phyloP scores from a whole-genome alignment of 306 rosid species.

The Malus fusca region DNA sequence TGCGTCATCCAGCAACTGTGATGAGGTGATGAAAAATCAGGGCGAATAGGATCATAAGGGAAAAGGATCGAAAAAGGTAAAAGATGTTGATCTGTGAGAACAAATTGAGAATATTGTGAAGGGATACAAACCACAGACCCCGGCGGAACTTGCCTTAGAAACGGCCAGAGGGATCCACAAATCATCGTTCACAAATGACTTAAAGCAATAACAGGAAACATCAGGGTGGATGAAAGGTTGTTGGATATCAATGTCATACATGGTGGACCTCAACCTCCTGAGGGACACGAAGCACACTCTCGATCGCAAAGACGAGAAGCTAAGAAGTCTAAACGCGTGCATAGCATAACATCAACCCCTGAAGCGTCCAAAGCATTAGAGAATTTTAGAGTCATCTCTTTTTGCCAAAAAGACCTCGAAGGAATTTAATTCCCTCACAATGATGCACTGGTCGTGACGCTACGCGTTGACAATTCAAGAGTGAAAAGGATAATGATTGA shows the following conservation, averaged over 20 bases:
- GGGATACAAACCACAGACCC: no score
- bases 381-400: accelerated
- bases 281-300: accelerated
- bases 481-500: neutral
- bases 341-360: neutral
- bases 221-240: accelerated
- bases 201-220: neutral
- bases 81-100: no score
- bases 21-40: no score
- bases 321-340: neutral
- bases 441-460: neutral
- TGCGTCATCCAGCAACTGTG: accelerated
- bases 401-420: neutral
- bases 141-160: no score
- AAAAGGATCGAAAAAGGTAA: no score
- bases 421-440: neutral
- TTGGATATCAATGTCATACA: neutral
- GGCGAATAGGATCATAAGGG: no score
- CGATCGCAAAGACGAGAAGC: accelerated
- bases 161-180: no score
- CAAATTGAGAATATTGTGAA: no score
- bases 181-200: no score
- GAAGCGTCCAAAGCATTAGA: neutral
- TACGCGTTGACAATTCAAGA: neutral
- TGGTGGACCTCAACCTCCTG: neutral